Base-by-base conservation (phyloP, 2,329 filamentous ascomycete genomes). In the Lachnellula suecica region DNA sequence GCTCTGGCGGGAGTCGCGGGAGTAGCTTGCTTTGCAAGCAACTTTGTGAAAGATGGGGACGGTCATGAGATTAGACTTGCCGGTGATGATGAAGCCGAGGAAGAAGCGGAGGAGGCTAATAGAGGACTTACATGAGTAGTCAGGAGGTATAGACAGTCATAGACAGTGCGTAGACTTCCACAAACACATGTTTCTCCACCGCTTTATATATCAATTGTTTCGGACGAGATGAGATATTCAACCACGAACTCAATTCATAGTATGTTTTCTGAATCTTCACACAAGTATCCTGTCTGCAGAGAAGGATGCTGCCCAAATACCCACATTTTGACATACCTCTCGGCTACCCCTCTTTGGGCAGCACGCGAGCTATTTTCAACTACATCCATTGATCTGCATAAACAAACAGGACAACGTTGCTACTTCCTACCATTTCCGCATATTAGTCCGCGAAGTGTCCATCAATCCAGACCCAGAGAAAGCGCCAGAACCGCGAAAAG, bases 11-110 rank as follows among this genome's bases (percentile, higher is more conserved):
- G 72, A 24, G 82, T 83, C 0, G 62, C 84, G 0, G 74, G 85
- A 0, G 81, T 82, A 0, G 59, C 52, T 43, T 62, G 60, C 17
- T 53, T 79, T 4, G 75, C 78, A 4, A 84, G 79, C 48, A 74
- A 77, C 59, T 75, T 79, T 53, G 79, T 87, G 8, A 71, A 70
- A 47, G 84, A 87, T 58, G 83, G 84, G 0, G 72, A 84, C 61
- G 84, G 84, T 0, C 83, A 87, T 64, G 84, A 87, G 66, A 80
- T 87, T 42, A 75, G 82, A 73, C 65, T 87, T 2, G 80, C 84
- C 24, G 84, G 83, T 0, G 84, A 87, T 57, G 76, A 80, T 24
- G 78, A 79, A 27, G 73, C 72, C 1, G 65, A 67, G 29, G 64
- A 53, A 9, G 64, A 66, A 46, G 63, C 61, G 4, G 58, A 58